phyloP scores from a whole-genome alignment of 2,329 filamentous ascomycete species.

The Pseudopyrenochaeta lycopersici region DNA sequence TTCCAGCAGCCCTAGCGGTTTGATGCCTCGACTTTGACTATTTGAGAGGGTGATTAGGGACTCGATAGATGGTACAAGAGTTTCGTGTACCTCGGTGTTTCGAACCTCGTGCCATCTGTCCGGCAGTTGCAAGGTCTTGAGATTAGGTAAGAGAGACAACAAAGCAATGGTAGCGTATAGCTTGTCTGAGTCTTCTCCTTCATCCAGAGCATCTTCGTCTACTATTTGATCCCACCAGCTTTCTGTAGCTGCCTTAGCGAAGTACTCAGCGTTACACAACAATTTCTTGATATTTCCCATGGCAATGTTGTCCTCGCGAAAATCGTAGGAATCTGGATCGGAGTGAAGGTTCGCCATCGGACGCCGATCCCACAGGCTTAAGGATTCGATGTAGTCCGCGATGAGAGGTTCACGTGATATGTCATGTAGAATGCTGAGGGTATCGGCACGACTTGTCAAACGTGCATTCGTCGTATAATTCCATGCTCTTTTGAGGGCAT shows the following conservation, averaged over 20 bases:
- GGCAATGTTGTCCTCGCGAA: constrained; percentile 26
- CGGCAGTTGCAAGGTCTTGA: constrained; percentile 37
- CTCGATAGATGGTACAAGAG: constrained; percentile 27
- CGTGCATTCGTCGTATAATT: constrained; percentile 25
- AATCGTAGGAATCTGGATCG: constrained; percentile 11
- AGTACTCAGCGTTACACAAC: constrained; percentile 24
- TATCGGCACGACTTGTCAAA: constrained; percentile 23
- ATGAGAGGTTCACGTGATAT: constrained; percentile 38
- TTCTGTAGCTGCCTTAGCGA: constrained; percentile 23
- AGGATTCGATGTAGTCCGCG: constrained; percentile 39
- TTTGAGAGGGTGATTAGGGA: constrained; percentile 28
- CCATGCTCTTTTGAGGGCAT: constrained; percentile 37
- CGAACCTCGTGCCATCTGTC: constrained; percentile 39
- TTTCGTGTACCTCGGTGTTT: constrained; percentile 22
- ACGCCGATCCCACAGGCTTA: constrained; percentile 39
- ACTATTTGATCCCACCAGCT: constrained; percentile 40
- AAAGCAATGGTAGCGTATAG: constrained; percentile 36
- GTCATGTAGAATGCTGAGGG: constrained; percentile 33
- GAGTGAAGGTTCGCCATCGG: constrained; percentile 5
- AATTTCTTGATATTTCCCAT: constrained; percentile 31
- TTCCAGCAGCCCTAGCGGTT: constrained; percentile 33
- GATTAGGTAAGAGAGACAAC: constrained; percentile 39
- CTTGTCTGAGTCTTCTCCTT: constrained; percentile 20
- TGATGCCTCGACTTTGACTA: constrained; percentile 3
- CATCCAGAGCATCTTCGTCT: constrained; percentile 25